Evolutionary conservation across 345 rosid genomes (phyloP).

Genomic region (Aegle marmelos): DNA sequence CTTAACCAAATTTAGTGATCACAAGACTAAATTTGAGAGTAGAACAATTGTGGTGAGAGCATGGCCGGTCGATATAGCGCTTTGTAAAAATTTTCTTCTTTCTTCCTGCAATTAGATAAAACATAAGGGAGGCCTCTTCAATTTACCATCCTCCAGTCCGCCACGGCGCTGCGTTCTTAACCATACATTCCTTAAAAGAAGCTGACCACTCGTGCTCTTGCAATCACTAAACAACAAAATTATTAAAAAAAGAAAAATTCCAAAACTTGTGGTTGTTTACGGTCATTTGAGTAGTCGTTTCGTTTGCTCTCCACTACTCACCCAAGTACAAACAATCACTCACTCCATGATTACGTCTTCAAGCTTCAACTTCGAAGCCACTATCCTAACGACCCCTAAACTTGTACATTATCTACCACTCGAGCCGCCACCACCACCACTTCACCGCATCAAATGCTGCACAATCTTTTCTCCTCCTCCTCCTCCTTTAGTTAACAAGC

Average conservation of each 20-base stretch:
- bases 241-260: not conserved
- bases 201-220: not conserved
- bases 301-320: not conserved
- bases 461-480: not conserved
- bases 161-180: not conserved
- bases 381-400: not conserved
- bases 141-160: too few relatives aligned
- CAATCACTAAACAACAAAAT: not conserved
- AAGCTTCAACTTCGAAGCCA: not conserved
- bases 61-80: too few relatives aligned
- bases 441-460: not conserved
- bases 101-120: not conserved
- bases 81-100: too few relatives aligned
- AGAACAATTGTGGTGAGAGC: too few relatives aligned
- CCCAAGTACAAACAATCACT: too few relatives aligned
- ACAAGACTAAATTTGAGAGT: too few relatives aligned
- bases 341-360: constrained; percentile 4
- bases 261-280: not conserved
- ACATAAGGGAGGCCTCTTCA: not conserved
- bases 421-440: not conserved
- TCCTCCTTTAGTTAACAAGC: not conserved
- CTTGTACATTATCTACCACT: not conserved
- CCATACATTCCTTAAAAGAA: not conserved
- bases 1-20: too few relatives aligned
- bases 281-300: not conserved